phyloP scores from a whole-genome alignment of 495 filamentous ascomycete species.

The Echria macrotheca region DNA sequence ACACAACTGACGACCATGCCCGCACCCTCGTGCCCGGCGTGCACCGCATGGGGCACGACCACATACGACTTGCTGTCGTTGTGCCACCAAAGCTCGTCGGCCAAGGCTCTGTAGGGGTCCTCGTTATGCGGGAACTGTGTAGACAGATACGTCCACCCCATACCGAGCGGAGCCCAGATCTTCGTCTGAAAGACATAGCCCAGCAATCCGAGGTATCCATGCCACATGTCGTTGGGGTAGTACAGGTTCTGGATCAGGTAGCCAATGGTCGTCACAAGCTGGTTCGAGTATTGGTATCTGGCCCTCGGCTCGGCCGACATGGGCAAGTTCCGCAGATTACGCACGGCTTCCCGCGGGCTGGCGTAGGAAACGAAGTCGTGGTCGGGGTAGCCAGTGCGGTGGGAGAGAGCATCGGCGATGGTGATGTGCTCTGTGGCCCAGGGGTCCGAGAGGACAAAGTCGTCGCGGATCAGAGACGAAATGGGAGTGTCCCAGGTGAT shows the following conservation, averaged over 20 bases:
- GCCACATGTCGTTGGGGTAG: slow-evolving; percentile 33
- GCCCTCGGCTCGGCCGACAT: slow-evolving; percentile 32
- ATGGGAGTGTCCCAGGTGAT: slow-evolving; percentile 45
- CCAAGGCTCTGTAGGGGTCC: slow-evolving; percentile 3
- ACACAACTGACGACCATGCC: slow-evolving; percentile 44
- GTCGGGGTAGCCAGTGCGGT: slow-evolving; percentile 37
- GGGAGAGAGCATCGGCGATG: slow-evolving; percentile 41
- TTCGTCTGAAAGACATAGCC: slow-evolving; percentile 26
- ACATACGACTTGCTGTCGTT: slow-evolving; percentile 8
- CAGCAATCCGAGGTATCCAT: slow-evolving; percentile 29
- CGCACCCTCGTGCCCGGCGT: slow-evolving; percentile 29
- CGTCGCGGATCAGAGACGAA: slow-evolving; percentile 39
- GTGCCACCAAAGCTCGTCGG: slow-evolving; percentile 7
- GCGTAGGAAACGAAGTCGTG: slow-evolving; percentile 20
- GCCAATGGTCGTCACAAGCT: slow-evolving; percentile 33
- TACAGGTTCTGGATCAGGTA: slow-evolving; percentile 9
- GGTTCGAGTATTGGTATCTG: slow-evolving; percentile 43
- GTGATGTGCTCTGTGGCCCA: slow-evolving; percentile 40
- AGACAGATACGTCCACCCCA: slow-evolving; percentile 35
- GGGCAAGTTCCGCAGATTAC: slow-evolving; percentile 34
- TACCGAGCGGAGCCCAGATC: slow-evolving; percentile 40
- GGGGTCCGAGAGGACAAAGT: slow-evolving; percentile 45
- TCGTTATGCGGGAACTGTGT: slow-evolving; percentile 26
- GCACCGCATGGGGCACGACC: background rate
- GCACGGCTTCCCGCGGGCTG: slow-evolving; percentile 26